Evolutionary conservation across 441 rosid genomes (phyloP).

Genomic region (Mallotus repandus): DNA sequence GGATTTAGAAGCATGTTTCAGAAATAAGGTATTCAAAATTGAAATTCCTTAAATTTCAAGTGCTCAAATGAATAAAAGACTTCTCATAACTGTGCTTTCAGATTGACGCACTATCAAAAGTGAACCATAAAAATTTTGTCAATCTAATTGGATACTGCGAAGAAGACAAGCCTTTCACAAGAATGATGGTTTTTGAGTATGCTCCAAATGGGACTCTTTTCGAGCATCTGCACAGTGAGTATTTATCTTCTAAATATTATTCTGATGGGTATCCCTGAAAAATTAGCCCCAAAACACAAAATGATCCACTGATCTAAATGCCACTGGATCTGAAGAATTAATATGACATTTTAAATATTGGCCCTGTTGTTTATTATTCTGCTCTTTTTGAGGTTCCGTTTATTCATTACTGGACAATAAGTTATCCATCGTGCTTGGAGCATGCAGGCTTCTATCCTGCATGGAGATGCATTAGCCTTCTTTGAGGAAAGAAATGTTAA

Average conservation of each 20-base stretch:
- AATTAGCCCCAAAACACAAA: too few species aligned
- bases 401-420: too few species aligned
- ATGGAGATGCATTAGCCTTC: too few species aligned
- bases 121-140: slow-evolving; percentile 91
- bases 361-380: too few species aligned
- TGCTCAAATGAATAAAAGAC: background rate
- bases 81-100: slow-evolving; percentile 32
- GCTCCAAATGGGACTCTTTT: slow-evolving; percentile 94
- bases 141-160: slow-evolving; percentile 85
- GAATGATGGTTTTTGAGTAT: slow-evolving; percentile 95
- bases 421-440: too few species aligned
- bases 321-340: too few species aligned
- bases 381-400: too few species aligned
- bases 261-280: too few species aligned
- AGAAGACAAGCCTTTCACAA: slow-evolving; percentile 75
- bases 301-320: too few species aligned
- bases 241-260: background rate
- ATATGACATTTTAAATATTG: too few species aligned
- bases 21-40: slow-evolving; percentile 58
- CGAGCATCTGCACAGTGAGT: slow-evolving; percentile 93
- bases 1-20: slow-evolving; percentile 60
- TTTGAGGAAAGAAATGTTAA: too few species aligned
- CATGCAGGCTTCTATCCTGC: too few species aligned
- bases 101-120: slow-evolving; percentile 72
- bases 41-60: background rate